Evolutionary conservation across 2,329 filamentous ascomycete genomes (phyloP).

Genomic region (Zasmidium citrigriseum): DNA sequence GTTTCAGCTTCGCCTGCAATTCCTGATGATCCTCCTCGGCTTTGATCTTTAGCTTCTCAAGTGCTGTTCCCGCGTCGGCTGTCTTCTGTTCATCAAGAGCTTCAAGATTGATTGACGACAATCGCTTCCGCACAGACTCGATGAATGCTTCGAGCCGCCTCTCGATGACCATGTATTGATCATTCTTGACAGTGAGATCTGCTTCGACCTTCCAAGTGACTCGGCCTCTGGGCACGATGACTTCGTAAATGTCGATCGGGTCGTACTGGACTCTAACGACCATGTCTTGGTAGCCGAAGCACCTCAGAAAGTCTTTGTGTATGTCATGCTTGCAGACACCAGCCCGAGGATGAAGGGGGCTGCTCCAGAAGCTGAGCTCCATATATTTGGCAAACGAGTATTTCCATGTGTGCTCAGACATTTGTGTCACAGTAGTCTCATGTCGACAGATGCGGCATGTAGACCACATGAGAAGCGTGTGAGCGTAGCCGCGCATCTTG

Average conservation of each 20-base stretch:
- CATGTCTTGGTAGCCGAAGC: slow-evolving; percentile 85
- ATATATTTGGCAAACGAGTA: slow-evolving; percentile 98
- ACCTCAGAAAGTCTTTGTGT: slow-evolving; percentile 86
- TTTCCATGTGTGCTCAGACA: slow-evolving; percentile 95
- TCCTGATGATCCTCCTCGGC: slow-evolving; percentile 79
- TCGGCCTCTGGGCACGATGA: slow-evolving; percentile 83
- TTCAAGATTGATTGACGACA: slow-evolving; percentile 88
- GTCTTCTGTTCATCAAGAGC: slow-evolving; percentile 85
- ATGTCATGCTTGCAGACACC: slow-evolving; percentile 87
- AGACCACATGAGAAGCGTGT: slow-evolving; percentile 96
- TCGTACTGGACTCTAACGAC: slow-evolving; percentile 91
- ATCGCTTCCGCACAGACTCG: slow-evolving; percentile 76
- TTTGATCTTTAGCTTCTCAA: slow-evolving; percentile 75
- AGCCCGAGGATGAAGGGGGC: slow-evolving; percentile 71
- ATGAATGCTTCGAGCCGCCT: slow-evolving; percentile 85
- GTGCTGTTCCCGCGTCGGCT: slow-evolving; percentile 77
- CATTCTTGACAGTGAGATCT: slow-evolving; percentile 88
- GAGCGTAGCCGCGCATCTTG: slow-evolving; percentile 64
- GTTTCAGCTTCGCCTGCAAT: slow-evolving; percentile 76
- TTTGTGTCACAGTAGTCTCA: slow-evolving; percentile 83
- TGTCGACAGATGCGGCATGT: slow-evolving; percentile 89
- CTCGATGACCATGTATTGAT: slow-evolving; percentile 79
- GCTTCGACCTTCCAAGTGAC: slow-evolving; percentile 98
- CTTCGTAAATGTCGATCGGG: slow-evolving; percentile 86
- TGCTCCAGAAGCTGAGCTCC: slow-evolving; percentile 96